Evolutionary conservation across 805 yeast species (phyloP).

Genomic region (Schwanniomyces vanrijiae): DNA sequence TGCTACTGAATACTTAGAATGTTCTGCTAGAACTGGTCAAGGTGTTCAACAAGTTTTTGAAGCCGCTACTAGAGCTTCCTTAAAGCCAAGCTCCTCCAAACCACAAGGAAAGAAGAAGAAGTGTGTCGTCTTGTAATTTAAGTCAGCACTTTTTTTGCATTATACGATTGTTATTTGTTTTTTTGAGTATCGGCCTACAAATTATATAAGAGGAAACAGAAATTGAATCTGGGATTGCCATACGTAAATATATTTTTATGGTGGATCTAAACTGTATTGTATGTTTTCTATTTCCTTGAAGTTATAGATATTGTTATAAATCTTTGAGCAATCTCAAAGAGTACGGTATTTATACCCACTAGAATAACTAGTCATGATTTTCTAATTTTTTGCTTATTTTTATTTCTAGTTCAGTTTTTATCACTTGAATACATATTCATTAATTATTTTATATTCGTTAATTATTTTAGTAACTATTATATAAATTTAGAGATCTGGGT

Average conservation of each 20-base stretch:
- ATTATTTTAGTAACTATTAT: neutral
- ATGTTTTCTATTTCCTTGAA: neutral
- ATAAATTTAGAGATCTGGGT: neutral
- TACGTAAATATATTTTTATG: neutral
- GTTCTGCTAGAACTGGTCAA: conserved; percentile 88
- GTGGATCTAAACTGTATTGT: neutral
- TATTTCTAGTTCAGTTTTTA: conserved; percentile 1
- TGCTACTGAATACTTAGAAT: conserved; percentile 82
- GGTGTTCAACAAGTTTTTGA: conserved; percentile 93
- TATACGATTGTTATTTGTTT: neutral
- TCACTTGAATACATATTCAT: conserved; percentile 1
- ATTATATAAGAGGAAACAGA: neutral
- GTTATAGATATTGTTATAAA: neutral
- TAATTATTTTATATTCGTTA: neutral
- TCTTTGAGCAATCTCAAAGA: neutral
- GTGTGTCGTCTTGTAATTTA: conserved; percentile 63
- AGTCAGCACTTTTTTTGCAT: conserved; percentile 4
- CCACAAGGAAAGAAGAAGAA: conserved; percentile 69
- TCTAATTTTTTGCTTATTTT: neutral
- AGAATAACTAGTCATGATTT: conserved; percentile 1
- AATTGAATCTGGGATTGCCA: neutral
- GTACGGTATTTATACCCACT: neutral
- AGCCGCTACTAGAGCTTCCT: conserved; percentile 88
- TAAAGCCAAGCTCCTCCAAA: conserved; percentile 60
- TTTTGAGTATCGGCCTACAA: neutral